Conservation (phyloP, 495 filamentous ascomycete species). For the Cairneyella variabilis region DNA sequence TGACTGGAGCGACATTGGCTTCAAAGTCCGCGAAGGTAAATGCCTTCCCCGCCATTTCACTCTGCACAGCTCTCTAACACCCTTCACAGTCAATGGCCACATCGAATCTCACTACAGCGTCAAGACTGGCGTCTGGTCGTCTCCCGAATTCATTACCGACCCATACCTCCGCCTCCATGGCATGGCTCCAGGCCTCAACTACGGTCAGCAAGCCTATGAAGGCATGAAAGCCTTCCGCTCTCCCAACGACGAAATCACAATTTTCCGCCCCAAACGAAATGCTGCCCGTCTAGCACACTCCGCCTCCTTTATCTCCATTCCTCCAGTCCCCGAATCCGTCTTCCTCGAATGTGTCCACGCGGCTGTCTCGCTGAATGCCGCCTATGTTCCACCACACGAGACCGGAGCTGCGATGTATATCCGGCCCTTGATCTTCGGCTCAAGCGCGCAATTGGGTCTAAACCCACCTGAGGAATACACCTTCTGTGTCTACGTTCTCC, state of each 20-base stretch:
- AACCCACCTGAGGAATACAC: constrained; percentile 85
- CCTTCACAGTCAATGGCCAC: constrained; percentile 64
- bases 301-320: constrained; percentile 74
- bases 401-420: constrained; percentile 88
- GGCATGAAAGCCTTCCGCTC: constrained; percentile 88
- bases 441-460: constrained; percentile 73
- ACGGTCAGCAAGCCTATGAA: constrained; percentile 91
- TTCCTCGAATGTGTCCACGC: constrained; percentile 72
- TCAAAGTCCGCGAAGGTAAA: constrained; percentile 82
- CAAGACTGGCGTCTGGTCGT: constrained; percentile 68
- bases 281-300: constrained; percentile 76
- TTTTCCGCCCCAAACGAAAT: constrained; percentile 81
- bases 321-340: constrained; percentile 63
- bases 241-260: constrained; percentile 57
- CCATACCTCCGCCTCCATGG: constrained; percentile 82
- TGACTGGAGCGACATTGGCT: constrained; percentile 89
- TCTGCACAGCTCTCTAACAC: not conserved
- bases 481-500: constrained; percentile 79
- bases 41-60: constrained; percentile 13
- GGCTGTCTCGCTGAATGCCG: constrained; percentile 81
- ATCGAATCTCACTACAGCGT: constrained; percentile 70
- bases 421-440: constrained; percentile 81
- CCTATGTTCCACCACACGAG: constrained; percentile 78
- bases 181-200: constrained; percentile 87
- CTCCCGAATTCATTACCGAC: constrained; percentile 67